Evolutionary conservation across 2,329 filamentous ascomycete species (phyloP).

Genomic region (Fusarium fracticaudum): DNA sequence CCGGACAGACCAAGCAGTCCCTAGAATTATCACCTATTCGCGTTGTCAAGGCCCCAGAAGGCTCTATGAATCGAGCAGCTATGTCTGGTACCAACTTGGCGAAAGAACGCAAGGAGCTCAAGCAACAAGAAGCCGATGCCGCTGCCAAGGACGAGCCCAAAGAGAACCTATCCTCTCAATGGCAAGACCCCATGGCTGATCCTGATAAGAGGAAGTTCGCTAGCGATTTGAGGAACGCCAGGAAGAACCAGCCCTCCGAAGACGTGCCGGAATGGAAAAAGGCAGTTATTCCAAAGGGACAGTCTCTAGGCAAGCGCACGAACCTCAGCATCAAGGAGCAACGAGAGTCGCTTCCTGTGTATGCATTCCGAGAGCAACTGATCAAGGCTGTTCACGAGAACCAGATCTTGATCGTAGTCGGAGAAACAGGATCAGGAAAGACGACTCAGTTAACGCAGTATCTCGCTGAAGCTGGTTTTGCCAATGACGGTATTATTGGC

Average conservation of each 20-base stretch:
- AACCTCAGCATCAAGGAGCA: constrained; percentile 95
- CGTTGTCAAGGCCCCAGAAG: constrained; percentile 96
- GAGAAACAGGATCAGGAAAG: constrained; percentile 96
- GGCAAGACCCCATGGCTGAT: constrained; percentile 96
- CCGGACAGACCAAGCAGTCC: constrained; percentile 95
- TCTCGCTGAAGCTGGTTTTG: constrained; percentile 90
- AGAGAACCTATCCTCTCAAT: constrained; percentile 87
- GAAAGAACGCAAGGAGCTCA: constrained; percentile 88
- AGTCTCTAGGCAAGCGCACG: constrained; percentile 85
- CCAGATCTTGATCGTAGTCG: constrained; percentile 94
- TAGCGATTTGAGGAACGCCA: constrained; percentile 79
- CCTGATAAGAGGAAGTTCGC: constrained; percentile 90
- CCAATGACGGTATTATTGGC: constrained; percentile 87
- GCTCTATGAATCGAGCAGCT: constrained; percentile 95
- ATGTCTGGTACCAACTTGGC: constrained; percentile 91
- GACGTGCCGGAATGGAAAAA: constrained; percentile 93
- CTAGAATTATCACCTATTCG: constrained; percentile 94
- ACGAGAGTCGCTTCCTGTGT: constrained; percentile 88
- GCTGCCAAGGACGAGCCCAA: constrained; percentile 78
- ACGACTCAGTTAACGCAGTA: constrained; percentile 97
- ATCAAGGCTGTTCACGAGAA: constrained; percentile 88
- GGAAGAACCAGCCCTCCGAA: constrained; percentile 68
- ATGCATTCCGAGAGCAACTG: constrained; percentile 84
- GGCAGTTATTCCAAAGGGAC: constrained; percentile 80
- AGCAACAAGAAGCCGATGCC: constrained; percentile 86